A percentile compares a stretch with the other conserved stretches of the same genome.
Conservation (phyloP, 139 green algal genomes). For the Ostreobium quekettii region DNA sequence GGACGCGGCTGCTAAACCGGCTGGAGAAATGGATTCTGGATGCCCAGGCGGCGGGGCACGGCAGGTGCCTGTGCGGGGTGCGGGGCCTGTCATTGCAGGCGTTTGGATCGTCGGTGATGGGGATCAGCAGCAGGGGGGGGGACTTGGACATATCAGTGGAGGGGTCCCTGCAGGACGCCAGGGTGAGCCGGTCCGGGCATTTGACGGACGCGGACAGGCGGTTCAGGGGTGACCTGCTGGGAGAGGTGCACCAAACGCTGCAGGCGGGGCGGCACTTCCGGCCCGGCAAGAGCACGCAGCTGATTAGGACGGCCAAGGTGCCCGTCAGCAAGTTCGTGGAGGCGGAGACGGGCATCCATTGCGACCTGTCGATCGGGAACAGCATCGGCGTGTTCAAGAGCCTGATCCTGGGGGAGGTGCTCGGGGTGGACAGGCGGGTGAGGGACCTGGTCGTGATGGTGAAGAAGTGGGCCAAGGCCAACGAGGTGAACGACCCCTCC, state of each 20-base stretch:
- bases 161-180: neutral
- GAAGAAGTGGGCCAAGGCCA: conserved; percentile 66
- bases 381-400: conserved; percentile 14
- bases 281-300: neutral
- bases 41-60: neutral
- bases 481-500: conserved; percentile 60
- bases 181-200: neutral
- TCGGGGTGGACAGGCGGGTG: neutral
- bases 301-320: neutral
- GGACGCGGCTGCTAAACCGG: neutral
- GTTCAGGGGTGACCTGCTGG: conserved; percentile 3
- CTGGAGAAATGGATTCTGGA: conserved; percentile 16
- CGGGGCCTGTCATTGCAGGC: too few species aligned
- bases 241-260: conserved; percentile 1
- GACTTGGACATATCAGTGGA: conserved; percentile 18
- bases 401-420: neutral
- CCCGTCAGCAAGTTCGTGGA: conserved; percentile 16
- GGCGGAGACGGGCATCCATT: conserved; percentile 3
- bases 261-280: neutral
- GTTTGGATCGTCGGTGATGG: conserved; percentile 17
- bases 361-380: conserved; percentile 12
- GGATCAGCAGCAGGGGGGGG: neutral
- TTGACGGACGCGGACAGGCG: too few species aligned
- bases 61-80: too few species aligned
- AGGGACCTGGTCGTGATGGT: conserved; percentile 28